Evolutionary conservation across 2,329 filamentous ascomycete species (phyloP), one percentile per base, ranked within the genome.

Genomic region (Penicillium aurantiogriseum): DNA sequence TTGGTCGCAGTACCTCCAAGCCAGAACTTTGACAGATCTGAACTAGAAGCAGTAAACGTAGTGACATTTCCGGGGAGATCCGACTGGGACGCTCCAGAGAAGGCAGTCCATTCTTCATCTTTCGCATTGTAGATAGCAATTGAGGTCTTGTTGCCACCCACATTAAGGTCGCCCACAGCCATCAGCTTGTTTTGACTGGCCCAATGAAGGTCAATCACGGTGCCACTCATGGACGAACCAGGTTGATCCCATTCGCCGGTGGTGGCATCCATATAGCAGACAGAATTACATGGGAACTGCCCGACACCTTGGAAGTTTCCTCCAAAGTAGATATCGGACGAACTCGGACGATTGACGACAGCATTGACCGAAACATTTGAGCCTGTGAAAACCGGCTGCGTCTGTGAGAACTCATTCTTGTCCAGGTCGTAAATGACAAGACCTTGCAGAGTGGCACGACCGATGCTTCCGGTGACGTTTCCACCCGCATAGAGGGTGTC

Each of bases 231-330:
- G 56, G 84, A 87, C 44, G 83, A 84, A 9, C 91, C 92, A 15
- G 92, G 89, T 38, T 88, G 85, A 67, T 83, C 88, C 93, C 93
- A 99, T 67, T 92, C 88, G 15, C 82, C 83, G 5, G 82, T 81
- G 8, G 84, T 78, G 2, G 87, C 85, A 69, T 89, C 87, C 76
- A 90, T 96, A 58, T 88, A 80, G 75, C 94, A 99, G 25, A 99
- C 84, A 46, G 85, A 87, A 4, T 88, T 86, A 71, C 94, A 99
- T 42, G 85, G 87, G 31, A 97, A 82, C 5, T 88, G 88, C 29
- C 94, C 94, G 19, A 92, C 94, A 33, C 84, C 85, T n/a, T 85
- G 80, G 69, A 97, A 99, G 10, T 84, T 85, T 33, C 94, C 94
- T 38, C 89, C 93, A 33, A 99, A 89, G 69, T 89, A 99, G 13